Evolutionary conservation across 768 basidiomycete species (phyloP), one percentile per base, ranked within the genome.

Genomic region (Lactarius psammicola): DNA sequence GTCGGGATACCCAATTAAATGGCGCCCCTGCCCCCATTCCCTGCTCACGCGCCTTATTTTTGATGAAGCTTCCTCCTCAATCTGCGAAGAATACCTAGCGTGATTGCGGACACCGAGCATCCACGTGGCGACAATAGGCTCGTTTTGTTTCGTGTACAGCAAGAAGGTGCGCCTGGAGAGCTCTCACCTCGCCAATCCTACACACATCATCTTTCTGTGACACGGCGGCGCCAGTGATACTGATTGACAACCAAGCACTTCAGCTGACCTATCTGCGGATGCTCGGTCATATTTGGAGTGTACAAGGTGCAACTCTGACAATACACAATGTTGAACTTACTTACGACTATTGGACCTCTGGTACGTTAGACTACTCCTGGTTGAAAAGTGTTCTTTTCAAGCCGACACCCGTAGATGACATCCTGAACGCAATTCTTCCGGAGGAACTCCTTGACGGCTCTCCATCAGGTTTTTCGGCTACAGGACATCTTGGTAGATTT

Each of bases 321-420:
- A 76, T 78, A 18, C 84, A 92, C 71, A 77, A 76, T 0, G 67
- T 98, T 49, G 76, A 87, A 28, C 77, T 98, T 51, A 82, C 84
- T 63, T 98, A 98, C 74, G 82, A 90, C 72, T 89, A 93, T 75
- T 98, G 96, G 96, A 87, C 84, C 2, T 84, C 92, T 56, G 89
- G 95, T 94, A 71, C 64, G 81, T 51, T 59, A 51, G 23, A 26
- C 20, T 33, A 13, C 38, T 59, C 34, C 13, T 17, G 34, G 15
- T 10, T 18, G 36, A 28, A 46, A 8, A 8, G 18, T 38, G 2
- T 8, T 26, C 59, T 23, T 34, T 60, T 34, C 20, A 33, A 46
- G 63, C 11, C n/a, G n/a, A 26, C 40, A 28, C 9, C 63, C 26
- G 62, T 60, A 95, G 94, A 92, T 73, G 92, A 98, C 55, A 87